Evolutionary conservation across 345 rosid species (phyloP).

Genomic region (Salix suchowensis): DNA sequence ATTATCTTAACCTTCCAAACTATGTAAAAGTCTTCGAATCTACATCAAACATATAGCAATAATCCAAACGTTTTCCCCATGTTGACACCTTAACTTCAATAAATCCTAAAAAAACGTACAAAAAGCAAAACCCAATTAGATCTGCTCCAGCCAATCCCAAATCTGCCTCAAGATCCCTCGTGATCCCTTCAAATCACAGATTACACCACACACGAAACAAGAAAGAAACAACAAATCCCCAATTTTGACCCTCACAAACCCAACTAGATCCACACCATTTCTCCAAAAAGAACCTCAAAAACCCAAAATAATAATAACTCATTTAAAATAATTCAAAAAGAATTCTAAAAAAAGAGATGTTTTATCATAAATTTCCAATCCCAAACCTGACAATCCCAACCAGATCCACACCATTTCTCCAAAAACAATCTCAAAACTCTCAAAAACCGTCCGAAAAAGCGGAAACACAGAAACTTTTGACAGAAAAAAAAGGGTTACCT

Average conservation of each 20-base stretch:
- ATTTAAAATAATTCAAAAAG: not conserved
- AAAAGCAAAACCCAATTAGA: conserved; percentile 11
- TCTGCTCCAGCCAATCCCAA: conserved; percentile 15
- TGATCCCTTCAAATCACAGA: not conserved
- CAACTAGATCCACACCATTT: not conserved
- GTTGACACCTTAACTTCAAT: not conserved
- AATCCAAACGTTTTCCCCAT: not conserved
- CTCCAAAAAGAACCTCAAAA: not conserved
- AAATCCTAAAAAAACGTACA: not conserved
- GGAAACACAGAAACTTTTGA: not conserved
- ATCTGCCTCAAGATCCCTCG: not conserved
- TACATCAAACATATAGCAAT: not conserved
- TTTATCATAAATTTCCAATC: not conserved
- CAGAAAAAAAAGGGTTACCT: conserved; percentile 21
- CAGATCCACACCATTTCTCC: not conserved
- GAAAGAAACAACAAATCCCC: not conserved
- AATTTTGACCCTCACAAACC: not conserved
- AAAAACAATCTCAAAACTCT: not conserved
- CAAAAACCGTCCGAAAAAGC: not conserved
- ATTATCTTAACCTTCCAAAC: not conserved
- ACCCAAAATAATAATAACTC: not conserved
- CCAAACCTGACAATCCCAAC: not conserved
- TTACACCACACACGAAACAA: not conserved
- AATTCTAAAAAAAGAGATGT: not conserved
- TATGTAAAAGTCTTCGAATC: not conserved